Base-by-base conservation (phyloP, 2,329 filamentous ascomycete species). In the Colletotrichum higginsianum region DNA sequence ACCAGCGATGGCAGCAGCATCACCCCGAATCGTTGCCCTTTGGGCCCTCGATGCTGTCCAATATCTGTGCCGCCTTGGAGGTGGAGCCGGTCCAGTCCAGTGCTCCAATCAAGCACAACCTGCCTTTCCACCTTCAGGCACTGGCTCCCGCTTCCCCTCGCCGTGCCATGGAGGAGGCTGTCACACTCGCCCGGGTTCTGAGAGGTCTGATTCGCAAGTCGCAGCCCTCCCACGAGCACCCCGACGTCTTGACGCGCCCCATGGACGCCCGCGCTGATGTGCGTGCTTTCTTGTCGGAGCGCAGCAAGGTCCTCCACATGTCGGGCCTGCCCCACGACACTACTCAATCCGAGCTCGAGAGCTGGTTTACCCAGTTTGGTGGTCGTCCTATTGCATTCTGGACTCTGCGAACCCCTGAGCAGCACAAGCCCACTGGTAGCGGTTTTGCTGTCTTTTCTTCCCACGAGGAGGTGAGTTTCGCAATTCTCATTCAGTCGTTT, bases 311-410 rank as follows among this genome's bases (percentile, higher is more conserved):
- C 49, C 90, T 99, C 67, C 96, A 99, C 83, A 96, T 99, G 92
- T 98, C 95, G 78, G 96, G 96, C 60, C 88, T 99, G 63, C 96
- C 96, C 55, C 96, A 99, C 81, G 96, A 99, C 78, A 99, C 96
- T 46, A 99, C 96, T 2, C 96, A 99, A 84, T 98, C 96, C 4
- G 96, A 99, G 85, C 89, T 99, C 30, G 96, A 99, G 86, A 98
- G 95, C 84, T 99, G 96, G 96, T 99, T 98, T 81, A 99, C 96
- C 40, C 96, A 99, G 83, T 99, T 98, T 80, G 96, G 96, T 75
- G 96, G 96, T 61, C 93, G 96, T 53, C 96, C 96, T 40, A 99
- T 99, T 84, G 96, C 96, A 23, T 99, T 99, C 85, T 99, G 96
- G 96, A 99, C 96, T 21, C 89, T 99, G 61, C 93, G 96, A 74